Conservation (phyloP, 2,329 filamentous ascomycete genomes). For the Ophiostoma ulmi region DNA sequence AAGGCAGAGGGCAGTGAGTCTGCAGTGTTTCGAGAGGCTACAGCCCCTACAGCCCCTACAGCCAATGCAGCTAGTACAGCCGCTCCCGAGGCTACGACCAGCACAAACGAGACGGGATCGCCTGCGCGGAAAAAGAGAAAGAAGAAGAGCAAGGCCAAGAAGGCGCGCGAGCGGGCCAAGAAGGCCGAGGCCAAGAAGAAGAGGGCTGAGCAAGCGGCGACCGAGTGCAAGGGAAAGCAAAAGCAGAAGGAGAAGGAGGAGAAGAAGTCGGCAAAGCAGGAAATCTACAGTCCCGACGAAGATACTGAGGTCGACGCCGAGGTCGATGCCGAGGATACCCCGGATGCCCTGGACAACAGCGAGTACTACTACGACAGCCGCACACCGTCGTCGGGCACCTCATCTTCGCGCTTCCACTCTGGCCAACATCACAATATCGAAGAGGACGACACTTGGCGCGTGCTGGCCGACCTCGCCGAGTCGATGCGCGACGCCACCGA, state of each 20-base stretch:
- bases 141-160: slow-evolving; percentile 17
- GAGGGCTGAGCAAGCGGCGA: neutral
- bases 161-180: neutral
- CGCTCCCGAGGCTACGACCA: neutral
- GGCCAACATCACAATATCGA: neutral
- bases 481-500: neutral
- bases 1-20: no score
- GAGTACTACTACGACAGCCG: neutral
- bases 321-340: neutral
- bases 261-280: no score
- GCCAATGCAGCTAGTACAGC: neutral
- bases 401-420: neutral
- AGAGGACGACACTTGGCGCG: neutral
- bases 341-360: neutral
- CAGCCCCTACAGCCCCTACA: no score
- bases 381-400: neutral
- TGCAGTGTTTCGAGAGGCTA: no score
- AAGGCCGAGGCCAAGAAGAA: neutral
- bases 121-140: neutral
- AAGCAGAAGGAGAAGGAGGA: neutral
- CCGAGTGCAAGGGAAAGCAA: neutral
- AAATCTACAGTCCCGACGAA: neutral
- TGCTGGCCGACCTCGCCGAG: neutral
- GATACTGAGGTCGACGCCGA: neutral
- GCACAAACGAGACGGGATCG: neutral